phyloP scores from a whole-genome alignment of 2,329 filamentous ascomycete genomes.

The Ploettnerulaceae sp. region DNA sequence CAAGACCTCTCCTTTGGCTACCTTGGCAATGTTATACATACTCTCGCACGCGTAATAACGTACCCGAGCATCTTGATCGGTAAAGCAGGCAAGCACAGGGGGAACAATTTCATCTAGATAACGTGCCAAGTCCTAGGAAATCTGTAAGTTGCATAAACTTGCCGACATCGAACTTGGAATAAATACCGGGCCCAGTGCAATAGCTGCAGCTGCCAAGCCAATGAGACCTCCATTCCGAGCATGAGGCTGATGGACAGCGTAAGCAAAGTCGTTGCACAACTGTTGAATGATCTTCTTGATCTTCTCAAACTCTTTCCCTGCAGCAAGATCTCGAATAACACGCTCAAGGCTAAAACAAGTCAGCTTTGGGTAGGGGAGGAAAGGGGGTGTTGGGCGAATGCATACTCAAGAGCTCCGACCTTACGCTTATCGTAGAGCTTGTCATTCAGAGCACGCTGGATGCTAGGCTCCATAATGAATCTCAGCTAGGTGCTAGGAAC shows the following conservation, averaged over 20 bases:
- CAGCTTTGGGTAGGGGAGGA: conserved; percentile 6
- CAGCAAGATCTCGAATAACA: conserved; percentile 78
- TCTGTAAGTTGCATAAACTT: conserved; percentile 11
- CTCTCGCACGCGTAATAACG: conserved; percentile 98
- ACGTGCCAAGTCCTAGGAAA: conserved; percentile 72
- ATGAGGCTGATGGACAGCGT: conserved; percentile 94
- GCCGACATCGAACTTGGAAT: background rate
- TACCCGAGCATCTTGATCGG: conserved; percentile 94
- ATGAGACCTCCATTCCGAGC: conserved; percentile 95
- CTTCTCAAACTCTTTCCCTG: conserved; percentile 68
- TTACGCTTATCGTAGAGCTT: conserved; percentile 99
- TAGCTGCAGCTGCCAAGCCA: conserved; percentile 89
- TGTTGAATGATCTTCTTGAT: conserved; percentile 90
- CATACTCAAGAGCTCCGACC: conserved; percentile 90
- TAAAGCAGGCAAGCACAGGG: conserved; percentile 94
- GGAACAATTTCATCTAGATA: conserved; percentile 94
- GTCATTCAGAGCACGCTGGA: conserved; percentile 89
- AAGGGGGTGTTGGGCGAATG: background rate
- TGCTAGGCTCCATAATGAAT: conserved; percentile 71
- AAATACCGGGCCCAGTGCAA: conserved; percentile 85
- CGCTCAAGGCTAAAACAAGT: conserved; percentile 67
- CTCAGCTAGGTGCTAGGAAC: conserved; percentile 9
- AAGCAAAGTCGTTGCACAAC: conserved; percentile 95
- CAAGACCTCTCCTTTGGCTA: conserved; percentile 94
- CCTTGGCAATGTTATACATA: conserved; percentile 99